Evolutionary conservation across 768 basidiomycete genomes (phyloP), one percentile per base, ranked within the genome.

Genomic region (Pisolithus sp.): DNA sequence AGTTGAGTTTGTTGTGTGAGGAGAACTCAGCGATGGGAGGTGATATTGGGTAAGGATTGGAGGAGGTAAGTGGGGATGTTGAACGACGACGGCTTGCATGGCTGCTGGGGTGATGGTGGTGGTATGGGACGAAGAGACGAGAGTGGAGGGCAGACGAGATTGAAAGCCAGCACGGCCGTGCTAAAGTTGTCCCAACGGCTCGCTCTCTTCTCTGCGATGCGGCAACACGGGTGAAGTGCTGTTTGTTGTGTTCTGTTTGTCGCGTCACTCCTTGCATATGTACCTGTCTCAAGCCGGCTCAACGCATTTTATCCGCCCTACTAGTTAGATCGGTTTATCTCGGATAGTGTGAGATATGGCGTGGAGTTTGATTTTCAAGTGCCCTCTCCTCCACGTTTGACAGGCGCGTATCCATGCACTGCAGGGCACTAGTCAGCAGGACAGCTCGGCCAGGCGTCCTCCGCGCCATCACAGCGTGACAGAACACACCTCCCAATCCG

Each of bases 31-130:
- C 36, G 63, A 73, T 64, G 80, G 81, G 59, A 76, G 81, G 55
- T 81, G 69, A 72, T 86, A 87, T 66, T 82, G 81, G 63, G 82
- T 73, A 57, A 87, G 72, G 57, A 86, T 70, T 47, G 76, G 74
- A 55, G 78, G 71, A 41, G 80, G 79, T 57, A 86, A 70, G 57
- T 80, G 79, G 68, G 86, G 84, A 57, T 70, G 62, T 15, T 34
- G 34, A 34, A 34, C 34, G 48, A 85, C 76, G 64, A 80, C 83
- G 61, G 85, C 79, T 73, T 85, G 82, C 86, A 89, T 89, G 58
- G 73, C 65, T 75, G 74, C 10, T 62, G 68, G 72, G 62, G 79
- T 76, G 76, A 76, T 78, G 75, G 73, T 83, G 77, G 75, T 69
- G 66, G 59, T 59, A 50, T 31, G 43, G 41, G 53, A 55, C 31